Evolutionary conservation across 768 basidiomycete genomes (phyloP), one percentile per base, ranked within the genome.

Genomic region (Podaxis mareebaensis): DNA sequence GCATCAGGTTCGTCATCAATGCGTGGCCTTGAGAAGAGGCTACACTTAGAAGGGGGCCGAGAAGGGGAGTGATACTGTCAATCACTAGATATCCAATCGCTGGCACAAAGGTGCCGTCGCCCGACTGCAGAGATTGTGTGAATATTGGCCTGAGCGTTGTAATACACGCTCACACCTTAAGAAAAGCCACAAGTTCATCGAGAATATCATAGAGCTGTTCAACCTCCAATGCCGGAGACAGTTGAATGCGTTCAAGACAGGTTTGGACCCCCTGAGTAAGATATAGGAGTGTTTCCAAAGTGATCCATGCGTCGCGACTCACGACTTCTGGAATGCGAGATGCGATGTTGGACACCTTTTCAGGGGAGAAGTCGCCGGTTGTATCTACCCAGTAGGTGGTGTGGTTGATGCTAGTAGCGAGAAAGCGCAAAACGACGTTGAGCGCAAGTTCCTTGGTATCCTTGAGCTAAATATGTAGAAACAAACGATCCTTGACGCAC

Each of bases 11-110:
- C 0, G 82, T 82, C 90, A 92, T 92, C 17, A 83, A 75, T 0
- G 90, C 87, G 70, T 93, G 91, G 4, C 92, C 91, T 75, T 91
- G 85, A 2, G 89, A 83, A 3, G 91, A 88, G 3, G 85, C 77
- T 0, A 83, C 84, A 67, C 83, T 90, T 22, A 93, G 77, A 49
- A 83, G 75, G 1, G 89, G 86, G 8, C 83, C 81, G 12, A 93
- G 70, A 26, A 93, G 78, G 15, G 87, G 77, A 1, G 91, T 89
- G 44, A 92, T 76, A 17, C 79, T 70, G 69, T 93, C 91, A 33
- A 93, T 78, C 11, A 92, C 84, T 7, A 93, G 68, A 54, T 81
- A 83, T 28, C 77, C 79, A 46, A 77, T 73, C 4, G 59, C 42
- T 6, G 62, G 20, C 58, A 68, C 42, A 44, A 13, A 6, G n/a